Evolutionary conservation across 345 rosid genomes (phyloP).

Genomic region (Conringia planisiliqua): DNA sequence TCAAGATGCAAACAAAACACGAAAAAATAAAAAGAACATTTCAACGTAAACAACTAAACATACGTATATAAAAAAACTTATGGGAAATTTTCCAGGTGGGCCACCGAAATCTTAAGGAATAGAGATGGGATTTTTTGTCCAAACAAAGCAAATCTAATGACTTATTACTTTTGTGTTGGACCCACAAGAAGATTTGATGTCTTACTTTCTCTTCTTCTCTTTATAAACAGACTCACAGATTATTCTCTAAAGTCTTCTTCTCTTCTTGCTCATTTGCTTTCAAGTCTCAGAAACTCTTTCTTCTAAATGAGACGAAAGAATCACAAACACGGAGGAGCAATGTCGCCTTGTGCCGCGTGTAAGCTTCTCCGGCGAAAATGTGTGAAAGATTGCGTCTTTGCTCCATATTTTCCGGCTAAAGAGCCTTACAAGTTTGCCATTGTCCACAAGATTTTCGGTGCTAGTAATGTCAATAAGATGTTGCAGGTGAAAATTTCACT

Average conservation of each 20-base stretch:
- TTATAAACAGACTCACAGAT: slow-evolving; percentile 19
- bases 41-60: not conserved
- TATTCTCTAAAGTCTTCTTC: slow-evolving; percentile 7
- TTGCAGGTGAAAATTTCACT: slow-evolving; percentile 54
- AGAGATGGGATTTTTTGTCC: slow-evolving; percentile 28
- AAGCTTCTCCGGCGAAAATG: slow-evolving; percentile 86
- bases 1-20: not conserved
- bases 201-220: slow-evolving; percentile 24
- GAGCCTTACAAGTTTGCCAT: slow-evolving; percentile 85
- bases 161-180: slow-evolving; percentile 23
- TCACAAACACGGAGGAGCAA: slow-evolving; percentile 50
- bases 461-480: slow-evolving; percentile 94
- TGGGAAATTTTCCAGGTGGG: slow-evolving; percentile 23
- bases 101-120: slow-evolving; percentile 31
- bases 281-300: not conserved
- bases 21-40: not conserved
- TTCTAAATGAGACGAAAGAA: slow-evolving; percentile 47
- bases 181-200: slow-evolving; percentile 33
- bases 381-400: slow-evolving; percentile 69
- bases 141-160: slow-evolving; percentile 32
- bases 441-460: slow-evolving; percentile 93
- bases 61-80: not conserved
- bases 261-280: slow-evolving; percentile 6
- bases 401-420: slow-evolving; percentile 87
- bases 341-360: slow-evolving; percentile 91